Base-by-base conservation (phyloP, 2,329 filamentous ascomycete species). In the Pestalotiopsis sp. region DNA sequence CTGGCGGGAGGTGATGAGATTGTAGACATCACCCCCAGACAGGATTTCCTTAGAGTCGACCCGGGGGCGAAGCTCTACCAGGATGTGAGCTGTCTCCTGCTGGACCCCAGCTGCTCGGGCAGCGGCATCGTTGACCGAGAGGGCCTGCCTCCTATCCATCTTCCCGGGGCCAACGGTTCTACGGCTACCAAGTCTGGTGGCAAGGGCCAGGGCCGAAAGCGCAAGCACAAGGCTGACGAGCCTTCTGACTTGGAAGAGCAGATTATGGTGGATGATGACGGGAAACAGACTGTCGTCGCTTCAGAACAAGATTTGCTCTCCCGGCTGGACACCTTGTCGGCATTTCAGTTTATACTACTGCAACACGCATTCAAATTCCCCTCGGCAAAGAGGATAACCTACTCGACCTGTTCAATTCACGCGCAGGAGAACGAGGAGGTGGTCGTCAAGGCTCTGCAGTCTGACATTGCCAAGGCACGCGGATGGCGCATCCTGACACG, bases 101-200 rank as follows among this genome's bases (percentile, higher is more conserved):
- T 99, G 1, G 96, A 99, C 77, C 96, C 96, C 0, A 97, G 94
- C 77, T 99, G 96, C 78, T 98, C 95, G 1, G 96, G 96, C 0
- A 98, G 94, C 77, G 96, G 96, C 1, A 99, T 99, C 68, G 90
- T 98, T 27, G 93, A 95, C 2, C 88, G 96, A 23, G 94, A 98
- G 74, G 93, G 94, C 60, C 88, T 91, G 78, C 90, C 93, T 4
- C 81, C 87, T 71, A 79, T 96, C 56, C 85, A 91, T 70, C 83
- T 97, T 36, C 85, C 85, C 2, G 77, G 81, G 45, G 71, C 75
- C 17, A 74, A 78, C 2, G 73, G 74, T 31, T 25, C 73, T 14
- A 74, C 75, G 60, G 70, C 76, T 3, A 84, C 83, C 70, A 84
- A 86, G 72, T 77, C 82, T n/a, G 59, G n/a, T 64, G 71, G 73